Percentiles rank a stretch among this genome's conserved stretches.
Evolutionary conservation across 2,329 filamentous ascomycete genomes (phyloP).

Genomic region (Alternaria incomplexa): DNA sequence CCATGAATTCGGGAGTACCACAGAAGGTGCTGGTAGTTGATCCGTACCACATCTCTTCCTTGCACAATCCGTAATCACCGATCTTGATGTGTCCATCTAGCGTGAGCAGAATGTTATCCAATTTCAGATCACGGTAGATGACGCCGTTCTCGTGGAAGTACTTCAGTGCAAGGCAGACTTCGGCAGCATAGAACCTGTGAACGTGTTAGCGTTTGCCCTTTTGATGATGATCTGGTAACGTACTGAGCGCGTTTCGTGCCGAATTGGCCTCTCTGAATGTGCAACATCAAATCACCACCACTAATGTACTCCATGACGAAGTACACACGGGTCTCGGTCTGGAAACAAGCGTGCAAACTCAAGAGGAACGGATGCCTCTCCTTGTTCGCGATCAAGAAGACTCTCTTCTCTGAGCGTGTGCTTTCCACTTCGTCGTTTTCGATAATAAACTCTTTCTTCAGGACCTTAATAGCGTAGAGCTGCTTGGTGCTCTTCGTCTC

Average conservation of each 20-base stretch:
- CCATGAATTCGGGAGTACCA: conserved; percentile 99
- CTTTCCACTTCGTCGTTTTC: conserved; percentile 99
- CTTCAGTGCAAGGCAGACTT: conserved; percentile 95
- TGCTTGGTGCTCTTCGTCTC: conserved; percentile 93
- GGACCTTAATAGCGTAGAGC: conserved; percentile 96
- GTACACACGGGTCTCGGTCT: conserved; percentile 97
- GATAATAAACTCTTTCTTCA: conserved; percentile 99
- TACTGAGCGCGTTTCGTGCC: conserved; percentile 95
- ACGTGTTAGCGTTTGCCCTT: conserved; percentile 17
- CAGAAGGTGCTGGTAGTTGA: conserved; percentile 98
- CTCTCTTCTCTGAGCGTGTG: conserved; percentile 94
- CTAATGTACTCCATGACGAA: conserved; percentile 99
- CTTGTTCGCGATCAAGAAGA: conserved; percentile 96
- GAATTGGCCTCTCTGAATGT: conserved; percentile 96
- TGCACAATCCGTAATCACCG: conserved; percentile 97
- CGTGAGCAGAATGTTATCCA: conserved; percentile 90
- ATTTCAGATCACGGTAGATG: conserved; percentile 85
- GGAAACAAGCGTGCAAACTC: conserved; percentile 96
- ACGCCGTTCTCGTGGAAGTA: conserved; percentile 99
- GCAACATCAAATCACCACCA: conserved; percentile 97
- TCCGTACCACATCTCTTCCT: conserved; percentile 99
- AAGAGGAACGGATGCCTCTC: conserved; percentile 95
- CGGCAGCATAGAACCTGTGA: conserved; percentile 88
- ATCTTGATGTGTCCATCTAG: conserved; percentile 98
- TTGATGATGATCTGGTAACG: conserved; percentile 46